A percentile compares a stretch with the other conserved stretches of the same genome.
Evolutionary conservation across 768 basidiomycete species (phyloP).

Genomic region (Sutorius australiensis): DNA sequence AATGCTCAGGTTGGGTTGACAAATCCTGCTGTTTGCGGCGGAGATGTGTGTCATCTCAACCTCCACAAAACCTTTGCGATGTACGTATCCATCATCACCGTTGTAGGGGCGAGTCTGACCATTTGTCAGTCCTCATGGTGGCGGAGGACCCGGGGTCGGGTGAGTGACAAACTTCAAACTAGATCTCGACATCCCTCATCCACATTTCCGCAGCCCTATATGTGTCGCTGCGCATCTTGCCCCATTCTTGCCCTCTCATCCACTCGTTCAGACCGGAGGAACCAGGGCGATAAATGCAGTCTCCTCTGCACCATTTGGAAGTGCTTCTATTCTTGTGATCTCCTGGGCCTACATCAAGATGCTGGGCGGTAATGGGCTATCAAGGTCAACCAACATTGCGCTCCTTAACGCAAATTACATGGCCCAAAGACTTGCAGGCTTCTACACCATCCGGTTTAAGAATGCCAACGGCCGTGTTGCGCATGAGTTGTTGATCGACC

Average conservation of each 20-base stretch:
- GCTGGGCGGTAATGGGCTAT: constrained; percentile 92
- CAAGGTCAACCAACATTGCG: constrained; percentile 80
- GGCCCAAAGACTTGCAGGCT: constrained; percentile 76
- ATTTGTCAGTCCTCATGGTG: constrained; percentile 79
- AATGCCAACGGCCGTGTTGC: constrained; percentile 91
- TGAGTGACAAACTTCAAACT: constrained; percentile 30
- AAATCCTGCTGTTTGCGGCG: constrained; percentile 91
- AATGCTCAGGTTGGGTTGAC: constrained; percentile 94
- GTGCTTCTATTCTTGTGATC: constrained; percentile 91
- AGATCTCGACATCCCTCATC: neutral
- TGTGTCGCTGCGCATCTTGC: constrained; percentile 91
- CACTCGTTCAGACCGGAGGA: constrained; percentile 62
- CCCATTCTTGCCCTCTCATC: constrained; percentile 92
- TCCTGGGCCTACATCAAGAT: constrained; percentile 99
- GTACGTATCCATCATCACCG: constrained; percentile 38
- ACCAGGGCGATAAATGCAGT: constrained; percentile 80
- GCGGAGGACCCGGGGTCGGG: constrained; percentile 96
- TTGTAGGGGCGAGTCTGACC: neutral
- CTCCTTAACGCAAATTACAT: constrained; percentile 97
- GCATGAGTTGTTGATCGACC: constrained; percentile 92
- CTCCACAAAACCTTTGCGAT: constrained; percentile 98
- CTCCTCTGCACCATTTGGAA: constrained; percentile 90
- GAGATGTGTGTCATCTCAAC: constrained; percentile 97
- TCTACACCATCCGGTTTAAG: constrained; percentile 86
- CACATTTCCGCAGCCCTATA: constrained; percentile 58